These are phyloP conservation scores for Rhododendron griersonianum DNA, from an alignment of 148 eudicot genomes.

Conservation along the genomic window DNA sequence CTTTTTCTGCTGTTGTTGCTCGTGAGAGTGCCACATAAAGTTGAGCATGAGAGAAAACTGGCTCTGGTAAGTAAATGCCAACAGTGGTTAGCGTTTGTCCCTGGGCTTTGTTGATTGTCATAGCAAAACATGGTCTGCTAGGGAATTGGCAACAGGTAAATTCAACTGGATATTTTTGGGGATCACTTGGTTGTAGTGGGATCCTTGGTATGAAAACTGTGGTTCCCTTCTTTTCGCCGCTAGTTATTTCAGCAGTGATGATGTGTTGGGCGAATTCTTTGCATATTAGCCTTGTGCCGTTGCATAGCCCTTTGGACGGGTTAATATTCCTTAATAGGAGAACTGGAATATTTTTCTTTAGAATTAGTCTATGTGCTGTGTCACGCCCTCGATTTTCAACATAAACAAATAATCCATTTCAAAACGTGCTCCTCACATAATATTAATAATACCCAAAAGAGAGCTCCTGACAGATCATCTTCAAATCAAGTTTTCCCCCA, in stretches of 20 bases:
- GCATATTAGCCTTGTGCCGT: neutral
- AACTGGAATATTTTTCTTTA: neutral
- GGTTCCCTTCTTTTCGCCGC: accelerated
- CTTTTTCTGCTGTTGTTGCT: neutral
- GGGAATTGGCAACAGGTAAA: neutral
- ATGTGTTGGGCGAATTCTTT: neutral
- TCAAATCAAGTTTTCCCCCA: too few relatives aligned
- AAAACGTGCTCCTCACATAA: too few relatives aligned
- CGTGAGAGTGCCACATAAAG: neutral
- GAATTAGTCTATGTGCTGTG: neutral
- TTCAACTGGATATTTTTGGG: neutral
- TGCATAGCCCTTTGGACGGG: neutral
- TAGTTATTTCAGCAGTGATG: neutral
- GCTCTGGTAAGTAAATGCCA: neutral
- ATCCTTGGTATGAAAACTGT: neutral
- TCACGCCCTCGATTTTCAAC: too few relatives aligned
- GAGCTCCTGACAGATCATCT: too few relatives aligned
- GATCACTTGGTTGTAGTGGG: neutral
- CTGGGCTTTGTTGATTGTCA: neutral
- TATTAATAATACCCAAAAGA: too few relatives aligned
- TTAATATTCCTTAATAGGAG: neutral
- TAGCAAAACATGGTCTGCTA: neutral
- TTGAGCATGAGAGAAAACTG: neutral
- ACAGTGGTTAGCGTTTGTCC: neutral
- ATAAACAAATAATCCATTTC: too few relatives aligned